Base-by-base conservation (phyloP, 257 asterid species). In the Penstemon newberryi region DNA sequence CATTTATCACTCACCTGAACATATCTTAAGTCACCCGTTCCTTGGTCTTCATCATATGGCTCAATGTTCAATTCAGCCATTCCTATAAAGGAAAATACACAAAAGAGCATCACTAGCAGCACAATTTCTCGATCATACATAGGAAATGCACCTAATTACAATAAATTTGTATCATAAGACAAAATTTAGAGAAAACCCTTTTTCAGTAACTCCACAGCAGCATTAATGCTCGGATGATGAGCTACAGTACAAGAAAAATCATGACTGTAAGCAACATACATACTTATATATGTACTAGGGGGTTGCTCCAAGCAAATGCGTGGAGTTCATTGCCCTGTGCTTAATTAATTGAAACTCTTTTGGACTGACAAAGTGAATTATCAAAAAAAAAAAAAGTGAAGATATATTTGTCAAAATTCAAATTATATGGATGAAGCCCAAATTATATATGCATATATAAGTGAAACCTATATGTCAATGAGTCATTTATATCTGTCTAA, bases 211-310 rank as follows among this genome's bases (percentile, higher is more conserved):
- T 82, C 87, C 45, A 90, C 97, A 66, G 95, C 95, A 40, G 86
- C 86, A 81, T 90, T 92, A 63, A 92, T 92, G 80, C 80, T 84
- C 7, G 98, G 97, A 86, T 92, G 98, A 72, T 92, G 98, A 77
- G 98, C 98, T 92, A 74, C 80, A 76, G 39, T 66, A 74, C 50
- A 40, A 52, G 19, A 65, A 72, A n/a, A 60, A 56, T 40, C 58
- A 7, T 67, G 40, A 79, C 12, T 5, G 13, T 45, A 44, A 38
- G 10, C 57, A 54, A 72, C 51, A 53, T 37, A 68, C 6, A 38
- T 18, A 38, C 25, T 40, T 10, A 45, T 40, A n/a, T n/a, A n/a
- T n/a, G n/a, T n/a, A n/a, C n/a, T n/a, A n/a, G n/a, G n/a, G n/a
- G n/a, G n/a, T n/a, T n/a, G n/a, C n/a, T n/a, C n/a, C n/a, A n/a